Base-by-base conservation (phyloP, 164 flowering plant species). In the Echeveria elegans region DNA sequence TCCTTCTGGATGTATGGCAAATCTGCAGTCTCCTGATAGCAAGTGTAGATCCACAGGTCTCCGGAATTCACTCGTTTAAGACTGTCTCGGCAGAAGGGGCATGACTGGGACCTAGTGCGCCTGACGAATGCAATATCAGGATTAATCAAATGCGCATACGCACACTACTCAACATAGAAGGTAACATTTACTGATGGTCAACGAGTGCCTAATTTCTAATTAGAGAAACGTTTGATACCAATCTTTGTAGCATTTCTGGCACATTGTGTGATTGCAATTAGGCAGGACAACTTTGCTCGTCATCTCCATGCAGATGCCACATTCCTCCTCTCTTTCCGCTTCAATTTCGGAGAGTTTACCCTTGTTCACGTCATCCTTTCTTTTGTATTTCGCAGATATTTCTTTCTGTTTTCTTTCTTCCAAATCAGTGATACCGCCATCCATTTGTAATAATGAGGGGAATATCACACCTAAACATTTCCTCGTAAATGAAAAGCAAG, bases 221-320 rank as follows among this genome's bases (percentile, higher is more conserved):
- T 24, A 23, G 11, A 26, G 48, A 34, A 29, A 24, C 14, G 56
- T 48, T 15, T 68, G 77, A 41, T 80, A 89, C 97, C 96, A 91
- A 65, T 81, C 80, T 19, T 79, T 74, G 67, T 89, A 94, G 81
- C 97, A 94, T 68, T 80, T 87, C 77, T 87, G 71, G 69, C 98
- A 93, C 79, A 90, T 40, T 2, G 89, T 78, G 66, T 90, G 98
- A 69, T 30, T 82, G 86, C 98, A 90, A 56, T 72, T 74, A 21
- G 97, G 98, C 67, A 93, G 70, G 43, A 90, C 96, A 28, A 90
- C 83, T 76, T 83, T 93, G 73, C 77, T 81, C 66, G 79, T 76
- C 70, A 82, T 70, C 81, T 93, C 97, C 96, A 93, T 78, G 80
- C 98, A 93, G 63, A 93, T 90, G 5, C 90, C 94, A 72, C 97